Base-by-base conservation (phyloP, 805 yeast species). In the Saturnispora mendoncae region DNA sequence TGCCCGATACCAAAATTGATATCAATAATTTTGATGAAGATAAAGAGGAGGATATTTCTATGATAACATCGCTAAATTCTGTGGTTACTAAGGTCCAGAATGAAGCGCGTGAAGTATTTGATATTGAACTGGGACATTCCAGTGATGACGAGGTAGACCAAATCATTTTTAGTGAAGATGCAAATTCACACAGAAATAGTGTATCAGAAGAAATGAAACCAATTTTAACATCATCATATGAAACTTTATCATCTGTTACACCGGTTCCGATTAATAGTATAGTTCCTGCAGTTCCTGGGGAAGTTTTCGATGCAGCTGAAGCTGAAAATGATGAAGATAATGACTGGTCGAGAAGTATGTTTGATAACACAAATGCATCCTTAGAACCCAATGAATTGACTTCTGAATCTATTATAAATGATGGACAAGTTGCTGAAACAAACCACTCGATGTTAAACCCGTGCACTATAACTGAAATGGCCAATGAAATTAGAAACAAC, bases 391-490 rank as follows among this genome's bases (percentile, higher is more conserved):
- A 26, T 7, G 21, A 21, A 12, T 4, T 23, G 33, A 17, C 14
- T 6, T 4, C 15, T 17, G 20, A 14, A 13, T 17, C 14, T 24
- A 14, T 18, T 15, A 23, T n/a, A 9, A 26, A 30, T 17, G 33
- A 13, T 7, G 27, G 27, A 14, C 14, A 25, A n/a, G 20, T 6
- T 1, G 4, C 26, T 4, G 15, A 21, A 14, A 12, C 23, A 7
- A 45, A 49, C 31, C 45, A 49, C 1, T 33, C 43, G 1, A 27
- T 53, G 2, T 49, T 55, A 1, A 56, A 55, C 35, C 58, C 61
- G 0, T 54, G 53, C 46, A 43, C 46, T 1, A 34, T 48, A 4
- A 19, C 52, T 2, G 55, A 55, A 35, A 35, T 49, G 42, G 39
- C 39, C 2, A 30, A 15, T 7, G 42, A 42, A 6, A 29, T 38